Base-by-base conservation (phyloP, 345 rosid genomes). In the Aquilaria malaccensis region DNA sequence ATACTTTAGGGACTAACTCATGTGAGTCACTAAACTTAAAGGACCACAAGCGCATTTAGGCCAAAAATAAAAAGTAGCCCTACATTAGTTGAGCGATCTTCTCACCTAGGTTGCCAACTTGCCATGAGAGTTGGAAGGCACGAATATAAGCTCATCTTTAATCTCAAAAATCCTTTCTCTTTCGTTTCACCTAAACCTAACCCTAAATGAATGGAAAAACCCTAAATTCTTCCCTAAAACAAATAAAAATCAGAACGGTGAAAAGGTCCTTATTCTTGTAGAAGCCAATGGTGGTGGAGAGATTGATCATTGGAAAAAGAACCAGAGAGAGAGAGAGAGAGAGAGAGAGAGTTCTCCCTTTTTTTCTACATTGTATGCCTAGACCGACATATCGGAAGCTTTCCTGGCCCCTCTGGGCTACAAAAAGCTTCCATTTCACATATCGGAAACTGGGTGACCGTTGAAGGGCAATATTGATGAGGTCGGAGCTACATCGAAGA, bases 81-180 rank as follows among this genome's bases (percentile, higher is more conserved):
- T 82, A 82, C 79, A 79, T 77, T 47, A 82, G 82, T 74, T 79
- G 84, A 43, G 60, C 33, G 72, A 79, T 82, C 77, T 82, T 78
- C 68, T 82, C 82, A 56, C 79, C 84, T 29, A 82, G 80, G 58
- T 67, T 77, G 30, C 15, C 15, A 15, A 15, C 15, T 15, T 15
- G 15, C 82, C 85, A 69, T 76, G 73, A 2, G 80, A 50, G 70
- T 72, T 73, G 56, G 85, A 48, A 59, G 71, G 71, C 52, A 67
- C 70, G 78, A 75, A 63, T 79, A 79, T 73, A 72, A 58, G 72
- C 71, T 79, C 82, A 73, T 77, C 57, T 66, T 70, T 49, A 52
- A 29, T 49, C 37, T 50, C 22, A 22, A 22, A 22, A 22, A 22
- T 22, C 22, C 22, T 1, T 22, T 22, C 32, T 12, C 76, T 30